Conservation (phyloP, 208 protist species). For the Vickermania ingenoplastis region DNA sequence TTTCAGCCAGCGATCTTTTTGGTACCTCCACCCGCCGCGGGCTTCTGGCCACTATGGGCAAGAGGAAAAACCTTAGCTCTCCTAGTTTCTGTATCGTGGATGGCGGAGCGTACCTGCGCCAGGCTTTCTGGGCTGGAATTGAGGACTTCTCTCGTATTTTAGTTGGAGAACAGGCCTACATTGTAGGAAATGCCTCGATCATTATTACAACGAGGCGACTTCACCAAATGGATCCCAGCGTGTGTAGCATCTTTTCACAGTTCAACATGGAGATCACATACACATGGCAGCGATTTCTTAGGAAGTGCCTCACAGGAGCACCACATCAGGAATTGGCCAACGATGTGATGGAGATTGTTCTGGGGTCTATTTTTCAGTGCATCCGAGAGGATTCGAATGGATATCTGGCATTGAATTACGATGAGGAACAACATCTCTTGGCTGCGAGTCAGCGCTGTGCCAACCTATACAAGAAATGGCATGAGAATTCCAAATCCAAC, state of each 20-base stretch:
- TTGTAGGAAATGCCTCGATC: slow-evolving; percentile 20
- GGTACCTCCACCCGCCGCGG: slow-evolving; percentile 25
- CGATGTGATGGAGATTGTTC: slow-evolving; percentile 24
- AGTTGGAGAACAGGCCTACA: slow-evolving; percentile 16
- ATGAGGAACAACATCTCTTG: slow-evolving; percentile 15
- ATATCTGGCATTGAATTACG: background rate
- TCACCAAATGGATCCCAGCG: slow-evolving; percentile 17
- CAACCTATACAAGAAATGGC: slow-evolving; percentile 30
- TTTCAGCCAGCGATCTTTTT: slow-evolving; percentile 60
- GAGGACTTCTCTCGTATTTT: slow-evolving; percentile 10
- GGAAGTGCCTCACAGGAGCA: slow-evolving; percentile 15
- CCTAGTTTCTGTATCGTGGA: slow-evolving; percentile 34
- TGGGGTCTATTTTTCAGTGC: slow-evolving; percentile 11
- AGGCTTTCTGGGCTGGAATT: slow-evolving; percentile 19
- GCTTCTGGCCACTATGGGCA: slow-evolving; percentile 28
- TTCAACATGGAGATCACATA: slow-evolving; percentile 18
- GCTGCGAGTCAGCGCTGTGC: slow-evolving; percentile 22
- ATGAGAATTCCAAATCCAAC: slow-evolving; percentile 14
- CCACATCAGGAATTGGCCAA: slow-evolving; percentile 18
- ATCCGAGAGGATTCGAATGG: background rate
- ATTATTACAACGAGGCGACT: slow-evolving; percentile 26
- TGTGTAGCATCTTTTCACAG: slow-evolving; percentile 32
- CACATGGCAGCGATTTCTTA: slow-evolving; percentile 34
- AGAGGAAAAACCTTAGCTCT: slow-evolving; percentile 8
- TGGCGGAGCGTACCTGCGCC: slow-evolving; percentile 17